Evolutionary conservation across 768 basidiomycete species (phyloP), one percentile per base, ranked within the genome.

Genomic region (Trametes sanguinea): DNA sequence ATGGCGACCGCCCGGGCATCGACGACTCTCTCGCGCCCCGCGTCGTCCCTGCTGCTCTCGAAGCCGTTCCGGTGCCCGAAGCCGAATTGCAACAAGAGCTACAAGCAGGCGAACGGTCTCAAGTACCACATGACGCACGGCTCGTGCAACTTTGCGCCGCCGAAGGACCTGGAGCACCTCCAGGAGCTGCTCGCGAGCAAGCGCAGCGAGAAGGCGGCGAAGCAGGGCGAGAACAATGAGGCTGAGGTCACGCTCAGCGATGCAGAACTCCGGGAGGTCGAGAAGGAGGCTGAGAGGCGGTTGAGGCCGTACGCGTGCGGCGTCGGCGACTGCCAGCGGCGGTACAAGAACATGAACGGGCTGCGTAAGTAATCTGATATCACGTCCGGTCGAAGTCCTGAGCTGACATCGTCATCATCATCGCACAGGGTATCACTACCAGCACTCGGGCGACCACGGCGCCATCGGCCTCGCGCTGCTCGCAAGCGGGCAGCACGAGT

Each of bases 261-360:
- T 69, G 78, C 80, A 13, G 89, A 90, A 70, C 72, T 90, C 56
- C 75, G 86, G 10, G 88, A 89, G 67, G 85, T 90, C 6, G 88
- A 94, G 72, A 81, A 85, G 52, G 94, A 96, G 75, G 94, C 93
- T 0, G 94, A 95, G 76, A 82, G 87, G 60, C 77, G 90, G 10
- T 76, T 92, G 54, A 77, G 92, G 42, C 95, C 95, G 3, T 98
- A 91, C 71, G 90, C 92, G 0, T 98, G 95, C 67, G 89, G 92
- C 6, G 90, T 95, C 5, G 90, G 91, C 17, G 90, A 92, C 66
- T 92, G 91, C 68, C 81, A 84, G 72, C 83, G 95, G 71, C 76
- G 95, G 71, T 98, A 98, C 79, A 95, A 98, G 83, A 98, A 99
- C 72, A 96, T 98, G 95, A 98, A 98, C 74, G 96, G 96, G 0